Base-by-base conservation (phyloP, 106 monocot species). In the Dendrobium huoshanense region DNA sequence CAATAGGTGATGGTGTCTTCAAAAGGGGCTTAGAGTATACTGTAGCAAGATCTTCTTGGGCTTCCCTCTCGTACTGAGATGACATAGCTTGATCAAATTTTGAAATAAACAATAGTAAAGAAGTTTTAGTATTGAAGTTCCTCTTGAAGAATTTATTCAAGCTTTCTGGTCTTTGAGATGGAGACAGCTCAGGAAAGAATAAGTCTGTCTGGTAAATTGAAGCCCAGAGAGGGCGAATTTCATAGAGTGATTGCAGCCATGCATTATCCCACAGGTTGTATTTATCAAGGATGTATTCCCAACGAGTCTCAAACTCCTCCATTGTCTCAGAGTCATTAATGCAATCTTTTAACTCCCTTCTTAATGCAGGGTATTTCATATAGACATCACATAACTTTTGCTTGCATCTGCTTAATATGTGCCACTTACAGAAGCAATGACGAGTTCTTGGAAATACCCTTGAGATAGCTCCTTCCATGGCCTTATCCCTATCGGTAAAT, bases 71-170 rank as follows among this genome's bases (percentile, higher is more conserved):
- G 79, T 85, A 85, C 48, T 86, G 92, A 87, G 73, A 82, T 51
- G 80, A 64, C 87, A 85, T 78, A 18, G 87, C 83, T 82, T 94
- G 85, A 79, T 94, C 96, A 78, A 94, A 94, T 67, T 80, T 83
- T 29, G 81, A 54, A 18, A 97, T 85, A 75, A 94, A 90, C 18
- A 81, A 83, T 67, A 92, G 78, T 5, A 97, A 67, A 47, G 94
- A 91, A 3, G 87, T 89, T 70, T 92, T 92, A 25, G 77, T 41
- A 77, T 90, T 97, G 37, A 97, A 94, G 75, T 97, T 87, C 16
- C 85, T 92, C 82, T 97, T 92, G 55, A 97, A 94, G 77, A 97
- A 92, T 77, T 92, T 90, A 73, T 97, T 97, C 83, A 94, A 82
- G 37, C 94, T 94, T 80, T 97, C 96, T 7, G 80, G 83, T 77